Evolutionary conservation across 2,329 filamentous ascomycete species (phyloP), one percentile per base, ranked within the genome.

Genomic region (Nakataea oryzae): DNA sequence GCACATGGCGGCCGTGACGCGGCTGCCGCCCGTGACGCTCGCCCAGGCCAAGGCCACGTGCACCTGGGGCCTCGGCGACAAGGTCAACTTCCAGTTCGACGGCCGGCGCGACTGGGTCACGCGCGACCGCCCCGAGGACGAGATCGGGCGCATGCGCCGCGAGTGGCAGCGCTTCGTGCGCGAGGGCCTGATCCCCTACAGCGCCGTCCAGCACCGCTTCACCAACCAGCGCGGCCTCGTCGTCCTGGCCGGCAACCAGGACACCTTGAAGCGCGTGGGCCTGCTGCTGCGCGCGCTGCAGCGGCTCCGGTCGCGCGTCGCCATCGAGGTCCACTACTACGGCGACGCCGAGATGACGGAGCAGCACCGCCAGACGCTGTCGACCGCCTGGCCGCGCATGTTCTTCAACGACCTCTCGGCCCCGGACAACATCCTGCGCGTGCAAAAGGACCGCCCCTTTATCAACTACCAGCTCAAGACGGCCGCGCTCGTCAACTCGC

Each of bases 391-490:
- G 58, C 64, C 64, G 1, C 63, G 62, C 34, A 67, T 70, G 50
- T 64, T 62, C 58, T 71, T 71, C 65, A 71, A 71, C 61, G 70
- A 73, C 62, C 65, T 72, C 3, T 67, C 66, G 17, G 62, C 69
- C 5, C 63, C 64, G 1, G 70, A 71, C 2, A 69, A 69, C 3
- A 69, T 72, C 2, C 71, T 74, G 0, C 68, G 73, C 1, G 70
- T 74, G 0, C 72, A 72, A 1, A 71, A 71, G 7, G 65, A 74
- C 1, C 75, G 78, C 61, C 58, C 62, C 41, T 62, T 47, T 28
- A 63, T 65, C 62, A 71, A 72, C 65, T 72, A 70, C 64, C 68
- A 73, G 59, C 66, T 74, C 65, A 74, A 74, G 65, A 70, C 70
- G 11, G 71, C 71, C 2, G 71, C 72, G 13, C 54, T 74, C 32